Evolutionary conservation across 768 basidiomycete species (phyloP), one percentile per base, ranked within the genome.

Genomic region (Basidioascus undulatus): DNA sequence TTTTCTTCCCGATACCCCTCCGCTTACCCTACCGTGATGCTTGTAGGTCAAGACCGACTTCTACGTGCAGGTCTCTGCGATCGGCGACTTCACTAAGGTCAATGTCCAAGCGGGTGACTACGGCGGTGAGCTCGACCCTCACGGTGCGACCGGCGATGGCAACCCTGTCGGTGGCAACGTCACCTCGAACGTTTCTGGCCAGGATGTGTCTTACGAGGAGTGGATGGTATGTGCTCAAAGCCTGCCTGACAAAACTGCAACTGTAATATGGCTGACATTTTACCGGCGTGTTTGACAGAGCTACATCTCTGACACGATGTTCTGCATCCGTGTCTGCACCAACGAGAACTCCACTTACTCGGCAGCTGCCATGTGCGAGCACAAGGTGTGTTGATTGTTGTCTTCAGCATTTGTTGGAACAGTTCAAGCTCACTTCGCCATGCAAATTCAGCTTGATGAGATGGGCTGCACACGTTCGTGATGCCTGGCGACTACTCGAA

Each of bases 281-380:
- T 6, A 30, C 31, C 15, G 31, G 4, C n/a, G 16, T 24, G 23
- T 26, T 10, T 32, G 31, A 4, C 34, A 38, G 32, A 20, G 51
- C 52, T 65, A 62, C 57, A 60, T 64, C 55, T 57, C 59, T 6
- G 57, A 56, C 51, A 53, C 52, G 44, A 54, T 62, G 46, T 66
- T 60, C 57, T 66, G 65, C 54, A 51, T 65, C 51, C 55, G 65
- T 35, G 58, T 62, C 42, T 61, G 59, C 43, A 47, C 53, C 39
- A 42, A 48, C 42, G 51, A 48, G 54, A 33, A 67, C 63, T 35
- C 49, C 12, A 56, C 53, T 37, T 53, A 53, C 49, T 50, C 56
- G 24, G 57, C 63, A 25, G 60, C 62, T n/a, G n/a, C n/a, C n/a
- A n/a, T n/a, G n/a, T n/a, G n/a, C n/a, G n/a, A n/a, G n/a, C n/a